These are phyloP conservation scores for Malassezia globosa DNA, from an alignment of 1,284 basidiomycete species.

Conservation along the genomic window DNA sequence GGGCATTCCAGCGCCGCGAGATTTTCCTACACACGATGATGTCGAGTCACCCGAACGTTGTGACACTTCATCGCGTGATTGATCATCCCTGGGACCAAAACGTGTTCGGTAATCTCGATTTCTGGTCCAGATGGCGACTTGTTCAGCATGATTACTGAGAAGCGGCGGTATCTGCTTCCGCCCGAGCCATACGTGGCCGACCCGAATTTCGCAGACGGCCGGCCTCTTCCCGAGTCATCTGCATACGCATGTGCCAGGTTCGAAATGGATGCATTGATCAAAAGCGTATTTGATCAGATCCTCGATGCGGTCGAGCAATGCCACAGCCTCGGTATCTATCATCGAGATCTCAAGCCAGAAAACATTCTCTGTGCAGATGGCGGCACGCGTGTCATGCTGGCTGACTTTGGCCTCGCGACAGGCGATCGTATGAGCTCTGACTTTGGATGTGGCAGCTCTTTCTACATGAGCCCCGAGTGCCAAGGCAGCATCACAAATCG, in stretches of 20 bases:
- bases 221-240: conserved; percentile 17
- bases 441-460: conserved; percentile 88
- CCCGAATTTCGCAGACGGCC: conserved; percentile 22
- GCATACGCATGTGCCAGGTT: conserved; percentile 12
- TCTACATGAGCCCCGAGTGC: conserved; percentile 95
- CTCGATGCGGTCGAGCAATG: conserved; percentile 83
- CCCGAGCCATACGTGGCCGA: conserved; percentile 18
- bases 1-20: conserved; percentile 68
- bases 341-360: conserved; percentile 95
- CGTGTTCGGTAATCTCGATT: conserved; percentile 58
- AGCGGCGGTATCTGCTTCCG: conserved; percentile 56
- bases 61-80: conserved; percentile 76
- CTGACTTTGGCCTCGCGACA: conserved; percentile 94
- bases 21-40: conserved; percentile 56
- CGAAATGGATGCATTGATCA: conserved; percentile 37
- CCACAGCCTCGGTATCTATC: conserved; percentile 65
- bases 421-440: conserved; percentile 75
- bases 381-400: conserved; percentile 72
- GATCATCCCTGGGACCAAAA: conserved; percentile 54
- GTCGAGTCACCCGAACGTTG: conserved; percentile 69
- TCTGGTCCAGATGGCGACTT: conserved; percentile 78
- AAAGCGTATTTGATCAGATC: conserved; percentile 51
- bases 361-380: conserved; percentile 73
- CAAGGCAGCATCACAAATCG: conserved; percentile 60
- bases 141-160: conserved; percentile 63